Evolutionary conservation across 2,329 filamentous ascomycete species (phyloP).

Genomic region (Fusarium succisae): DNA sequence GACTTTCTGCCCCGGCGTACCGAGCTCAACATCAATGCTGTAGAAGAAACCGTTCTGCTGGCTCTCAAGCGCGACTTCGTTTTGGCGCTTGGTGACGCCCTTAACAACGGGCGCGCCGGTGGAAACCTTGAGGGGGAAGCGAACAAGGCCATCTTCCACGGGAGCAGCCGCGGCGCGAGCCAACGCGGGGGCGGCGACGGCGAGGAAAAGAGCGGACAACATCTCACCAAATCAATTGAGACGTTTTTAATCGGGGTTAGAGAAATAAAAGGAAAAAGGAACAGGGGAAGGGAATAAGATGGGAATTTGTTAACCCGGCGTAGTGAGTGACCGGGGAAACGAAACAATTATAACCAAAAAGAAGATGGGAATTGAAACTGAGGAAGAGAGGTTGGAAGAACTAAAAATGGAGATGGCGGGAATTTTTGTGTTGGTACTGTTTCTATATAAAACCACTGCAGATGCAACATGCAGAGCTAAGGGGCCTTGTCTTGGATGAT

Average conservation of each 20-base stretch:
- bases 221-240: constrained; percentile 31
- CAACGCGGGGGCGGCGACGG: constrained; percentile 42
- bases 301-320: constrained; percentile 31
- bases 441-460: constrained; percentile 27
- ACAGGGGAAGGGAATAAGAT: constrained; percentile 1
- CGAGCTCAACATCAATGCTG: constrained; percentile 51
- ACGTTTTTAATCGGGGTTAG: not conserved
- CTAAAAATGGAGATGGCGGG: constrained; percentile 22
- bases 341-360: not conserved
- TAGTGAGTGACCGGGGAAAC: constrained; percentile 42
- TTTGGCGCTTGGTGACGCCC: constrained; percentile 44
- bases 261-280: not conserved
- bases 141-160: constrained; percentile 39
- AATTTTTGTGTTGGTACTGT: not conserved
- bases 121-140: constrained; percentile 44
- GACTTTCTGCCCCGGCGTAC: constrained; percentile 51
- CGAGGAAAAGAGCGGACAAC: constrained; percentile 46
- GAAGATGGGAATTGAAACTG: not conserved
- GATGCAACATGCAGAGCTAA: not conserved
- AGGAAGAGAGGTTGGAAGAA: constrained; percentile 12
- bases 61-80: constrained; percentile 35
- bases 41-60: constrained; percentile 50
- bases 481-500: not conserved
- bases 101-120: constrained; percentile 43
- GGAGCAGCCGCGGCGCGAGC: constrained; percentile 32